Percentiles rank a stretch among this genome's conserved stretches.
Evolutionary conservation across 2,329 filamentous ascomycete genomes (phyloP).

Genomic region (Cercospora sesami): DNA sequence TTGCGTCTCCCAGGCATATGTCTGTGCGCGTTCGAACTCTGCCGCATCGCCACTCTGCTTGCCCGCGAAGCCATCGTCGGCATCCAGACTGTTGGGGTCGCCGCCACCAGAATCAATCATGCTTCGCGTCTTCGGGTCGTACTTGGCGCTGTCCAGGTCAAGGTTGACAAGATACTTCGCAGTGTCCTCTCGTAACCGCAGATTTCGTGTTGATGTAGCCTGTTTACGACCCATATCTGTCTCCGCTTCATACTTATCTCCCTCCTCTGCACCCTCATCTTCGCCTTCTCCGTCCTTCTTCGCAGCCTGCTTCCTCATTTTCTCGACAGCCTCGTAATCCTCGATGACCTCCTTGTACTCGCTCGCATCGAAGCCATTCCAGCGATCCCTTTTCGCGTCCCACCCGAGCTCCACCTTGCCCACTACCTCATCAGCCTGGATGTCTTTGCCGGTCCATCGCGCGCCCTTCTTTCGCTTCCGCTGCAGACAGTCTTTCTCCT

Average conservation of each 20-base stretch:
- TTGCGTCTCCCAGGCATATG: conserved; percentile 93
- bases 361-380: conserved; percentile 93
- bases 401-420: conserved; percentile 86
- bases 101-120: conserved; percentile 71
- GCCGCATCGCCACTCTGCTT: conserved; percentile 84
- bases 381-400: conserved; percentile 96
- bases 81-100: conserved; percentile 78
- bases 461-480: conserved; percentile 86
- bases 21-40: conserved; percentile 86
- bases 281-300: conserved; percentile 47
- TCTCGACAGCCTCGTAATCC: conserved; percentile 83
- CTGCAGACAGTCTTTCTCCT: conserved; percentile 88
- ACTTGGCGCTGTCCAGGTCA: conserved; percentile 93
- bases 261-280: conserved; percentile 53
- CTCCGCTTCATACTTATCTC: conserved; percentile 80
- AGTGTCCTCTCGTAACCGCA: conserved; percentile 92
- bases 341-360: conserved; percentile 87
- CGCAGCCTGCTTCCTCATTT: conserved; percentile 56
- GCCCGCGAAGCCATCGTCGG: conserved; percentile 84
- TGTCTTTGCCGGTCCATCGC: conserved; percentile 88
- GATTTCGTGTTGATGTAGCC: conserved; percentile 82
- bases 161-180: conserved; percentile 95
- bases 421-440: conserved; percentile 85
- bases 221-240: conserved; percentile 96
- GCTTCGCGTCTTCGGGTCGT: conserved; percentile 91